Base-by-base conservation (phyloP, 106 monocot genomes). In the Platanthera guangdongensis region DNA sequence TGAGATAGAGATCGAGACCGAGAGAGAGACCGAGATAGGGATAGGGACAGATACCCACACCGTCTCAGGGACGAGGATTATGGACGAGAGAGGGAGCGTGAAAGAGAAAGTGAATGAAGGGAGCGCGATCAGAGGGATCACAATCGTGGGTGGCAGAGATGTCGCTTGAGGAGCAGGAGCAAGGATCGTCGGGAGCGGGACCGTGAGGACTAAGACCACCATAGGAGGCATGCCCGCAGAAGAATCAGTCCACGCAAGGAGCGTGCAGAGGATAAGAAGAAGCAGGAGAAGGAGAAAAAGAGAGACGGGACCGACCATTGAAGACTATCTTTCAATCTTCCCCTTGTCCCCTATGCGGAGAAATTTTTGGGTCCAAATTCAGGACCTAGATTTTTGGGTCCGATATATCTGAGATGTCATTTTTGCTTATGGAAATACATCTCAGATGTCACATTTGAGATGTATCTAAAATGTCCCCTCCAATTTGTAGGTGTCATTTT, bases 221-320 rank as follows among this genome's bases (percentile, higher is more conserved):
- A 88, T 57, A 92, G 81, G 85, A 91, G 85, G 83, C 89, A 87
- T 3, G 62, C 74, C 68, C 83, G 93, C 8, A 73, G 79, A 65
- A 88, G 85, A 60, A 59, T 69, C 14, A 90, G 88, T 68, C 94
- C 91, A 18, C 75, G 81, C 18, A 81, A 85, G 21, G 75, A 80
- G 14, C 79, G 13, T 2, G 88, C 74, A 16, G 89, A 79, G 12
- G 54, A 75, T 76, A 88, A 82, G 87, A 92, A 88, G 55, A 85
- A 94, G 57, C 86, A 82, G 79, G 91, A 90, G 65, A 87, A 86
- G 74, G n/a, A n/a, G n/a, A 88, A 86, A 80, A 88, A 88, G 88
- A 92, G 80, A 13, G 92, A 95, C 50, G 95, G 88, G 0, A 92
- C 95, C 0, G 95, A 95, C 92, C 95, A 1, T 80, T 95, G 51